Conservation (phyloP, 768 basidiomycete genomes). For the Russula earlei region DNA sequence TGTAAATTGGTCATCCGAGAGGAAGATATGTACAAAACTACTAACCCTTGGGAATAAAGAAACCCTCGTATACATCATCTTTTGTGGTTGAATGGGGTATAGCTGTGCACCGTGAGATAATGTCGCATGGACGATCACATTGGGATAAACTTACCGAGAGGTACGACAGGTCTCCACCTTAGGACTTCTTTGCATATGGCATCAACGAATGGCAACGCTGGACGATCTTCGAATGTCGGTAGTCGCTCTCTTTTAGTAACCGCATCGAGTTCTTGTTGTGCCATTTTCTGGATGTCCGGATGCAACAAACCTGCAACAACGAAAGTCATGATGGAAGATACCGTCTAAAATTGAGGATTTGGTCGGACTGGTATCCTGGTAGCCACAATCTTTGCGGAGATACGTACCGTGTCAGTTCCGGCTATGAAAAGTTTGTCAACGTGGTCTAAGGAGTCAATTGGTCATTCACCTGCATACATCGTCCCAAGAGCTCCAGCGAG, state of each 20-base stretch:
- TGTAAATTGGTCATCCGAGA: not conserved
- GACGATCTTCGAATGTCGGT: slow-evolving; percentile 24
- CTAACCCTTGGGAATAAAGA: slow-evolving; percentile 23
- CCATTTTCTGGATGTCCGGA: slow-evolving; percentile 23
- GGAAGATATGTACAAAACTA: not conserved
- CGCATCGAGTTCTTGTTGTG: slow-evolving; percentile 25
- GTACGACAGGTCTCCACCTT: slow-evolving; percentile 21
- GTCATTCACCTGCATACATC: not conserved
- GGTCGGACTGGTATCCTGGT: not conserved
- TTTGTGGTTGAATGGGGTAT: slow-evolving; percentile 20
- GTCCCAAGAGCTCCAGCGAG: not conserved
- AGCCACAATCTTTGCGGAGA: not conserved
- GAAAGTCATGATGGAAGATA: slow-evolving; percentile 9
- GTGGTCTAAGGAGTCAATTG: not conserved
- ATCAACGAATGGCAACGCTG: slow-evolving; percentile 21
- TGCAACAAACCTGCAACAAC: slow-evolving; percentile 23
- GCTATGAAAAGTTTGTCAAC: not conserved
- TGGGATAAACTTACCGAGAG: slow-evolving; percentile 15
- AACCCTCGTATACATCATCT: slow-evolving; percentile 25
- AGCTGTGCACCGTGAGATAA: not conserved
- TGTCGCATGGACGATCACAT: no score
- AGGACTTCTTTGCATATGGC: slow-evolving; percentile 22
- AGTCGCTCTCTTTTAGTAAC: slow-evolving; percentile 23
- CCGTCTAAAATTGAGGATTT: not conserved
- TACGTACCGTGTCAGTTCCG: slow-evolving; percentile 5